Evolutionary conservation across 495 filamentous ascomycete genomes (phyloP).

Genomic region (Neurospora sp.): DNA sequence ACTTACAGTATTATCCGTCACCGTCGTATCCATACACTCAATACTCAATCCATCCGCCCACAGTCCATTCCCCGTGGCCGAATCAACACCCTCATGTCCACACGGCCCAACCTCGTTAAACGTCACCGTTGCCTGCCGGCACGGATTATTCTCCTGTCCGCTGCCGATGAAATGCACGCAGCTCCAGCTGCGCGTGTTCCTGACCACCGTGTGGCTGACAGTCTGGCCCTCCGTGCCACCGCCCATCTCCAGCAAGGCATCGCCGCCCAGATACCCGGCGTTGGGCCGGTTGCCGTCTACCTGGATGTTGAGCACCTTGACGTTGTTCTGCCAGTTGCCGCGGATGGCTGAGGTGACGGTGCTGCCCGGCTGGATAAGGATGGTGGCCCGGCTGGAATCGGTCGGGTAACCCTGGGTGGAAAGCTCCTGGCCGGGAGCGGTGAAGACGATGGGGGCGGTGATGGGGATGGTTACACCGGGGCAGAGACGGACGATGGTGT

Average conservation of each 20-base stretch:
- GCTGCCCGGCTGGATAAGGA: conserved; percentile 6
- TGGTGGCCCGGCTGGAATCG: conserved; percentile 8
- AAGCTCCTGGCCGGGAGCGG: conserved; percentile 6
- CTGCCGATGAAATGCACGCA: conserved; percentile 8
- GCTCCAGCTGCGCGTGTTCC: conserved; percentile 12
- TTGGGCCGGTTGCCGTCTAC: conserved; percentile 12
- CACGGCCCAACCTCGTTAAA: conserved; percentile 9
- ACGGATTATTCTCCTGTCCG: conserved; percentile 2
- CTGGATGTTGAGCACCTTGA: conserved; percentile 4
- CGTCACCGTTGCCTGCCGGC: conserved; percentile 4
- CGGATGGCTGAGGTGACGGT: conserved; percentile 5
- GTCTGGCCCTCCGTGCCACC: conserved; percentile 5
- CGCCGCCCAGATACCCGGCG: conserved; percentile 2
- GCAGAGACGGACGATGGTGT: conserved; percentile 8
- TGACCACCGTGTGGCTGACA: conserved; percentile 1
- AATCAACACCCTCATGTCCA: conserved; percentile 3
- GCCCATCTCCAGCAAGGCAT: conserved; percentile 11
- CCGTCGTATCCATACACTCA: conserved; percentile 3
- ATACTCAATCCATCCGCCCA: conserved; percentile 12
- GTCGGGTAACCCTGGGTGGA: conserved; percentile 11
- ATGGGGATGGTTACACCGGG: conserved; percentile 3
- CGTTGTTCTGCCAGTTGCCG: conserved; percentile 2
- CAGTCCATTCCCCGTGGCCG: conserved; percentile 1
- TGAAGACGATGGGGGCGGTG: conserved; percentile 6
- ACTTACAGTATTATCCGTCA: conserved; percentile 6